These are phyloP conservation scores for Xeromyces bisporus DNA, from an alignment of 495 filamentous ascomycete species.

Conservation along the genomic window DNA sequence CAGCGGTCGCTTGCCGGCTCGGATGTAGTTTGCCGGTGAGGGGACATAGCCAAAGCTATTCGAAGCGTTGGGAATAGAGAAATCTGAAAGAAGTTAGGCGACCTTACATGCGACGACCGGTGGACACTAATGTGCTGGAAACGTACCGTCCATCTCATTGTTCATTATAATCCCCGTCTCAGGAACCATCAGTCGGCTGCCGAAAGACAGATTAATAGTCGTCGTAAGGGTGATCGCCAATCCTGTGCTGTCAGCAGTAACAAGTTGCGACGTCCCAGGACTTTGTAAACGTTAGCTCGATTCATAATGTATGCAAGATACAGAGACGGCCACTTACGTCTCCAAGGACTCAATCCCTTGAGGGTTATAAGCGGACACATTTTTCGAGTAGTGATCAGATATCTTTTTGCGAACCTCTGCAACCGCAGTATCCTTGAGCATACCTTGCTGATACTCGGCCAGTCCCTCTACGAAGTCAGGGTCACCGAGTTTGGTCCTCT, in stretches of 20 bases:
- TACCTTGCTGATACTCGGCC: constrained; percentile 42
- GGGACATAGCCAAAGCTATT: constrained; percentile 77
- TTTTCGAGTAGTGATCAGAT: constrained; percentile 46
- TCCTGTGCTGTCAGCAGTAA: constrained; percentile 48
- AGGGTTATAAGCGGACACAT: constrained; percentile 57
- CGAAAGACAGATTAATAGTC: constrained; percentile 77
- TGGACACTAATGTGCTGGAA: too few relatives aligned
- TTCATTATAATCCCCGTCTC: constrained; percentile 81
- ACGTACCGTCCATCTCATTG: constrained; percentile 74
- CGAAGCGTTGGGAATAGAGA: constrained; percentile 54
- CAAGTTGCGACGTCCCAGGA: constrained; percentile 62
- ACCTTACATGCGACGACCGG: neutral
- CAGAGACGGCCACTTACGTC: constrained; percentile 21
- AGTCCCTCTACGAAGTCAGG: constrained; percentile 52
- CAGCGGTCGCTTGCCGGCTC: constrained; percentile 63
- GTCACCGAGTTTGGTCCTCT: constrained; percentile 58
- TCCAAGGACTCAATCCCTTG: constrained; percentile 41
- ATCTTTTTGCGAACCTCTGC: constrained; percentile 45
- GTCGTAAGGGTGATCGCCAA: constrained; percentile 59
- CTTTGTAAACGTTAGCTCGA: constrained; percentile 7
- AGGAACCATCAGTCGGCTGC: constrained; percentile 57
- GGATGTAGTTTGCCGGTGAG: constrained; percentile 63
- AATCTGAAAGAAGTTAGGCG: constrained; percentile 22
- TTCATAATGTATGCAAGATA: neutral
- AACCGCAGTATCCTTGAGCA: constrained; percentile 45